Percentiles rank a stretch among this genome's conserved stretches.
These are phyloP conservation scores for Eimeria maxima DNA, from an alignment of 169 alveolate species.

Conservation along the genomic window DNA sequence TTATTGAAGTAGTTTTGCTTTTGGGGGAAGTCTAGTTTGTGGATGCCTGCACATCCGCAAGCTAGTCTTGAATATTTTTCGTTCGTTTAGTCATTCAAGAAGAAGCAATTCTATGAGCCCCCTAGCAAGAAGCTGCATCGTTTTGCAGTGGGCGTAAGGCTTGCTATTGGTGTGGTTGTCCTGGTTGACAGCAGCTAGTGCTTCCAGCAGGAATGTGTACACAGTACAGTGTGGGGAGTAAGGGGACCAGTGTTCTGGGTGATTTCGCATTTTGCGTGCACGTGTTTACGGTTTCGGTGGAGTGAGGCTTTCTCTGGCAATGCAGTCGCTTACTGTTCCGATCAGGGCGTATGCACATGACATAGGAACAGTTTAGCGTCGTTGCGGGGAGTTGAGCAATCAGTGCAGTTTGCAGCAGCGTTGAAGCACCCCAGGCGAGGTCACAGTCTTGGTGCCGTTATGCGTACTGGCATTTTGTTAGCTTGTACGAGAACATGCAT, in stretches of 20 bases:
- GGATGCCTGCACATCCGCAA: background rate
- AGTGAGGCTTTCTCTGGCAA: background rate
- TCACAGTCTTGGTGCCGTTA: background rate
- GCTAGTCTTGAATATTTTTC: too few species aligned
- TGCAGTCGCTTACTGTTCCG: background rate
- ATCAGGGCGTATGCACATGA: background rate
- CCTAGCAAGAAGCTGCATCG: too few species aligned
- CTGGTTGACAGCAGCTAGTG: too few species aligned
- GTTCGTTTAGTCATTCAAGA: too few species aligned
- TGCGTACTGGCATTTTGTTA: background rate
- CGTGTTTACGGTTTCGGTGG: background rate
- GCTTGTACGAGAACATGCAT: background rate
- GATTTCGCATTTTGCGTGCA: background rate
- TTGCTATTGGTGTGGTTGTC: too few species aligned
- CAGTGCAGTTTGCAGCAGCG: background rate
- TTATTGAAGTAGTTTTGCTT: background rate
- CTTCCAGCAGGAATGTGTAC: too few species aligned
- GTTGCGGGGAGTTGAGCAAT: background rate
- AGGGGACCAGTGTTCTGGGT: background rate
- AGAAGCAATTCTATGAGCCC: too few species aligned
- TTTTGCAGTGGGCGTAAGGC: too few species aligned
- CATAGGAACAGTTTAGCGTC: background rate
- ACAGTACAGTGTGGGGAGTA: background rate
- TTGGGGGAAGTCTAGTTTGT: background rate
- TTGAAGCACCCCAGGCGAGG: background rate